Percentiles rank a stretch among this genome's conserved stretches.
These are phyloP conservation scores for Saccharomycopsis hybrid DNA, from an alignment of 1,139 yeast species.

Conservation along the genomic window DNA sequence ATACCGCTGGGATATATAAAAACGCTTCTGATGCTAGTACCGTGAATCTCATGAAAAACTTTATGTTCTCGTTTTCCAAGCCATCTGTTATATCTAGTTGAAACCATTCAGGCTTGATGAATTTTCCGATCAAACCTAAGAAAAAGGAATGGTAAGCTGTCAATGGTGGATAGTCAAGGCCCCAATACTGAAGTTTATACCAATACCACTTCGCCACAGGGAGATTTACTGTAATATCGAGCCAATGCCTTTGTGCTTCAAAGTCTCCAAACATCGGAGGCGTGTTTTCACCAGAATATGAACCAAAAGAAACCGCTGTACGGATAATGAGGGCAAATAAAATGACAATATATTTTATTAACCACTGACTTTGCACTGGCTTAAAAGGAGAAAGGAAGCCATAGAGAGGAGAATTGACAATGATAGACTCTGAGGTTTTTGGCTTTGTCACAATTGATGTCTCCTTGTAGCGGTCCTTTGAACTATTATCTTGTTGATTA, in stretches of 20 bases:
- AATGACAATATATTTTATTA: slow-evolving; percentile 71
- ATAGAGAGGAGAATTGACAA: slow-evolving; percentile 41
- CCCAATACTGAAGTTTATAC: slow-evolving; percentile 91
- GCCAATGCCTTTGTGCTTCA: slow-evolving; percentile 98
- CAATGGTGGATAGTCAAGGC: slow-evolving; percentile 93
- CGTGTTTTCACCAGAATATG: slow-evolving; percentile 64
- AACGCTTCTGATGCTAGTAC: slow-evolving; percentile 70
- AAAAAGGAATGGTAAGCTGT: slow-evolving; percentile 91
- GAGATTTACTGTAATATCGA: slow-evolving; percentile 77
- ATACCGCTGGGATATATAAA: slow-evolving; percentile 74
- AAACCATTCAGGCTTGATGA: slow-evolving; percentile 69
- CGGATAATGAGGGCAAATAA: slow-evolving; percentile 71
- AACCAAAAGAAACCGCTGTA: slow-evolving; percentile 83
- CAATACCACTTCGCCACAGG: slow-evolving; percentile 81
- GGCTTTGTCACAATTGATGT: neutral
- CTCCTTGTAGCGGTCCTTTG: neutral
- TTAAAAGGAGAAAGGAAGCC: slow-evolving; percentile 56
- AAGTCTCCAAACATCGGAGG: slow-evolving; percentile 91
- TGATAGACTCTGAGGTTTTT: slow-evolving; percentile 12
- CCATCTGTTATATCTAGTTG: slow-evolving; percentile 69
- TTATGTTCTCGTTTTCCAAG: slow-evolving; percentile 55
- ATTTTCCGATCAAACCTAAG: slow-evolving; percentile 64
- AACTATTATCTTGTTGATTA: too few relatives aligned
- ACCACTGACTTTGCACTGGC: slow-evolving; percentile 84
- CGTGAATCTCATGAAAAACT: slow-evolving; percentile 78